Conservation (phyloP, 176 grass and related monocot species). For the Oryza coarctata region DNA sequence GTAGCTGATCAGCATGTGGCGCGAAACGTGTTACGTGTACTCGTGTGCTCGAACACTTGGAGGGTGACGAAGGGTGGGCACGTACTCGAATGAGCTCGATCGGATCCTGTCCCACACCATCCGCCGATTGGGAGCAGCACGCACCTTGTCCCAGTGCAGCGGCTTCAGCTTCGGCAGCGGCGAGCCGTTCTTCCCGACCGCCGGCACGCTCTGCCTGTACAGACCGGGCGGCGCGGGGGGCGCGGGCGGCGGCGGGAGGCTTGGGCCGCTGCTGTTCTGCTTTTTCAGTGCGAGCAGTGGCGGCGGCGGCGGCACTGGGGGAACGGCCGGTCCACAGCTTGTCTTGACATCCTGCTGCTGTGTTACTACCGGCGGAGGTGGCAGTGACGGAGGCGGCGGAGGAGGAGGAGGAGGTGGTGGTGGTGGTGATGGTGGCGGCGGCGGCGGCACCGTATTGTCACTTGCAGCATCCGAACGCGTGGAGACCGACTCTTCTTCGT, state of each 20-base stretch:
- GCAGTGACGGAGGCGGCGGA: slow-evolving; percentile 1
- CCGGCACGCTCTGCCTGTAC: slow-evolving; percentile 23
- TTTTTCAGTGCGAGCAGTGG: slow-evolving; percentile 15
- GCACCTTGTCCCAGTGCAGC: slow-evolving; percentile 99
- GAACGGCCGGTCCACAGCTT: background rate
- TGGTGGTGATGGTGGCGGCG: slow-evolving; percentile 17
- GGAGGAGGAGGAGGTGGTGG: slow-evolving; percentile 29
- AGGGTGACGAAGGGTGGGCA: no score
- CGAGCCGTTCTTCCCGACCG: slow-evolving; percentile 43
- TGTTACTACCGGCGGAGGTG: slow-evolving; percentile 13
- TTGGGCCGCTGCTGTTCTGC: slow-evolving; percentile 30
- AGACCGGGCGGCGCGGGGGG: slow-evolving; percentile 41
- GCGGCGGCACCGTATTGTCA: background rate
- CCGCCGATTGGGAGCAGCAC: slow-evolving; percentile 69
- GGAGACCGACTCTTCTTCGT: background rate
- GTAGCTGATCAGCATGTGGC: background rate
- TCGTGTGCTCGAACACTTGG: background rate
- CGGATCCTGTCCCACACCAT: slow-evolving; percentile 98
- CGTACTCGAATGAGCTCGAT: slow-evolving; percentile 93
- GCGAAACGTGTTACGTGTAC: background rate
- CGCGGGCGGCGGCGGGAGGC: slow-evolving; percentile 26
- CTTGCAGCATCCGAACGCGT: background rate
- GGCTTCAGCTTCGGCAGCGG: slow-evolving; percentile 91
- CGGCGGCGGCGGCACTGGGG: slow-evolving; percentile 36
- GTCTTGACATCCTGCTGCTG: background rate